A percentile compares a stretch with the other conserved stretches of the same genome.
phyloP scores from a whole-genome alignment of 2,329 filamentous ascomycete genomes.

The Endoconidiophora laricicola region DNA sequence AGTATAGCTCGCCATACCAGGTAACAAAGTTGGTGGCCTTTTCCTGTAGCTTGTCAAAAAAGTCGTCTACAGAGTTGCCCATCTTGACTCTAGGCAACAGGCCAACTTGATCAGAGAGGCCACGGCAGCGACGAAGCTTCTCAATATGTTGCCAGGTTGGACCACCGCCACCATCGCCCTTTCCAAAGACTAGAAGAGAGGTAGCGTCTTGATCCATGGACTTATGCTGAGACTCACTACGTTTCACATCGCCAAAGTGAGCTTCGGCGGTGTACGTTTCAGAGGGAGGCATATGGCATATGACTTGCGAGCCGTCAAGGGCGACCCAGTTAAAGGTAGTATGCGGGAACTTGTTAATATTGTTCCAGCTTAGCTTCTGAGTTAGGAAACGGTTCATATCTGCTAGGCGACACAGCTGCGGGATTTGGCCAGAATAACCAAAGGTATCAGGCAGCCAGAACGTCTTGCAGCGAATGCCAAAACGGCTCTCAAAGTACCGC shows the following conservation, averaged over 20 bases:
- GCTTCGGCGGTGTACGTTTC: conserved; percentile 94
- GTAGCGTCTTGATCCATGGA: conserved; percentile 86
- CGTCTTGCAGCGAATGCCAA: conserved; percentile 72
- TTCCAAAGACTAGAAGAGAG: conserved; percentile 84
- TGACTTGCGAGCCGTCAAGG: conserved; percentile 85
- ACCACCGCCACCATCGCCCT: conserved; percentile 89
- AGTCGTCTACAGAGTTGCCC: conserved; percentile 81
- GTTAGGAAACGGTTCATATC: conserved; percentile 96
- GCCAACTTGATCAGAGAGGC: conserved; percentile 74
- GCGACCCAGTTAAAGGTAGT: conserved; percentile 99
- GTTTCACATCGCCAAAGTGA: conserved; percentile 83
- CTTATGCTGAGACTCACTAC: conserved; percentile 85
- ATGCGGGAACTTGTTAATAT: conserved; percentile 97
- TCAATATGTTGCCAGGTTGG: conserved; percentile 89
- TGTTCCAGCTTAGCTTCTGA: conserved; percentile 98
- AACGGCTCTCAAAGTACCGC: conserved; percentile 82
- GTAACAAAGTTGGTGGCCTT: conserved; percentile 70
- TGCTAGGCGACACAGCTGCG: conserved; percentile 82
- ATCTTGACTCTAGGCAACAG: conserved; percentile 75
- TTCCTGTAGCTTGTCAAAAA: conserved; percentile 72
- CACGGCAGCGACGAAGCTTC: conserved; percentile 82
- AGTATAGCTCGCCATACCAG: conserved; percentile 97
- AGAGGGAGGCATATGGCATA: conserved; percentile 92
- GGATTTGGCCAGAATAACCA: conserved; percentile 88
- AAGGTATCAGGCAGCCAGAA: conserved; percentile 99